Percentiles rank a stretch among this genome's conserved stretches.
Conservation (phyloP, 164 flowering plant genomes). For the Dillenia suffruticosa region DNA sequence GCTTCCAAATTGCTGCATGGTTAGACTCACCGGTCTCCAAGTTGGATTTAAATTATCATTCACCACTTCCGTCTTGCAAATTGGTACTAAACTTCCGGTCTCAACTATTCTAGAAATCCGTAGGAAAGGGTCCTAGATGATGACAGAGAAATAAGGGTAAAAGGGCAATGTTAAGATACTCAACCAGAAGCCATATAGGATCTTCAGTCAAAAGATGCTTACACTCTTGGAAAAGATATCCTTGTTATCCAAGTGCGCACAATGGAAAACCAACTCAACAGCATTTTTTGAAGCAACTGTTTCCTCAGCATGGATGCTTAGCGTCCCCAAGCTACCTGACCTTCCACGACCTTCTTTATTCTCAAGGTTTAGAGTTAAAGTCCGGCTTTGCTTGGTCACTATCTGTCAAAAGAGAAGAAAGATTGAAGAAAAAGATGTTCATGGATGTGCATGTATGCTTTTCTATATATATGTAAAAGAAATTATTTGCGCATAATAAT, state of each 20-base stretch:
- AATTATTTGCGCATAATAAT: background rate
- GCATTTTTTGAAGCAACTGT: slow-evolving; percentile 53
- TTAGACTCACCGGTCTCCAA: slow-evolving; percentile 67
- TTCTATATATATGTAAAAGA: no score
- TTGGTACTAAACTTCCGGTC: slow-evolving; percentile 62
- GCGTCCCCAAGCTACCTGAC: slow-evolving; percentile 35
- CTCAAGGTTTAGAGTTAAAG: slow-evolving; percentile 46
- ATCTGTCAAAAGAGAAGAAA: slow-evolving; percentile 39
- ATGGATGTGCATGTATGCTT: no score
- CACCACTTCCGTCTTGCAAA: slow-evolving; percentile 86
- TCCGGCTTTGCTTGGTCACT: slow-evolving; percentile 41
- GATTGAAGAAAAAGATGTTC: background rate
- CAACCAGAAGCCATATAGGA: background rate
- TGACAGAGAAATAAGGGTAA: background rate
- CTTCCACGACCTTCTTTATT: slow-evolving; percentile 20
- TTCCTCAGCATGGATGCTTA: slow-evolving; percentile 83
- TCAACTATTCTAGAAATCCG: slow-evolving; percentile 74
- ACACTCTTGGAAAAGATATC: slow-evolving; percentile 87
- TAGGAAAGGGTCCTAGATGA: slow-evolving; percentile 77
- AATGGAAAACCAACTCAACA: slow-evolving; percentile 61
- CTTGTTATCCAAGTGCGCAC: slow-evolving; percentile 62
- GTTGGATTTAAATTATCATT: slow-evolving; percentile 67
- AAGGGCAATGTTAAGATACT: background rate
- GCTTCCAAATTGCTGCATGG: slow-evolving; percentile 74
- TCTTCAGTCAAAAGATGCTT: slow-evolving; percentile 17